phyloP scores from a whole-genome alignment of 148 eudicot species.

The Nyssa sinensis region DNA sequence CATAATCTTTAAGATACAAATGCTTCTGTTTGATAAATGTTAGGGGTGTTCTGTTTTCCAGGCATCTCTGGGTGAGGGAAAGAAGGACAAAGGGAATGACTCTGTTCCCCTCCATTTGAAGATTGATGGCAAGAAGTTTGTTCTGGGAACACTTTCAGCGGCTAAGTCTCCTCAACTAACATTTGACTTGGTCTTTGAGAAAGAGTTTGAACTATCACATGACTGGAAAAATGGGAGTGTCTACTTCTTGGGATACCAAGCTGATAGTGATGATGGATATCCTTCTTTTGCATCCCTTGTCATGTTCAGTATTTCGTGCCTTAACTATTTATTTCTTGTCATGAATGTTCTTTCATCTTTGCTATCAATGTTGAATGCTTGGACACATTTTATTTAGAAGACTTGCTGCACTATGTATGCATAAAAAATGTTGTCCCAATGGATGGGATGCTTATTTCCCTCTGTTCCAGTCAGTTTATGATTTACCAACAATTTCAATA shows the following conservation, averaged over 20 bases:
- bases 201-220: constrained; percentile 81
- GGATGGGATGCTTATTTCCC: no score
- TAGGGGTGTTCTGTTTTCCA: constrained; percentile 12
- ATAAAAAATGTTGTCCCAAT: no score
- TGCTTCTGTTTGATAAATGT: not conserved
- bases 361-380: not conserved
- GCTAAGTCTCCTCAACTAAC: constrained; percentile 55
- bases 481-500: no score
- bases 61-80: constrained; percentile 75
- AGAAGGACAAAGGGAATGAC: constrained; percentile 47
- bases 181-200: constrained; percentile 78
- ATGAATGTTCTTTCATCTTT: not conserved
- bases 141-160: constrained; percentile 57
- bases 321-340: not conserved
- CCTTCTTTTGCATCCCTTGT: constrained; percentile 19
- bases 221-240: constrained; percentile 74
- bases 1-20: not conserved
- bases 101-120: constrained; percentile 40
- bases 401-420: no score
- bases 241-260: constrained; percentile 62
- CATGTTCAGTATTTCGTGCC: not conserved
- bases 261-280: constrained; percentile 38
- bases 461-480: no score
- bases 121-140: constrained; percentile 36
- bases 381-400: no score